Percentiles rank a stretch among this genome's conserved stretches.
Conservation (phyloP, 2,329 filamentous ascomycete genomes). For the Fonsecaea pugnacius region DNA sequence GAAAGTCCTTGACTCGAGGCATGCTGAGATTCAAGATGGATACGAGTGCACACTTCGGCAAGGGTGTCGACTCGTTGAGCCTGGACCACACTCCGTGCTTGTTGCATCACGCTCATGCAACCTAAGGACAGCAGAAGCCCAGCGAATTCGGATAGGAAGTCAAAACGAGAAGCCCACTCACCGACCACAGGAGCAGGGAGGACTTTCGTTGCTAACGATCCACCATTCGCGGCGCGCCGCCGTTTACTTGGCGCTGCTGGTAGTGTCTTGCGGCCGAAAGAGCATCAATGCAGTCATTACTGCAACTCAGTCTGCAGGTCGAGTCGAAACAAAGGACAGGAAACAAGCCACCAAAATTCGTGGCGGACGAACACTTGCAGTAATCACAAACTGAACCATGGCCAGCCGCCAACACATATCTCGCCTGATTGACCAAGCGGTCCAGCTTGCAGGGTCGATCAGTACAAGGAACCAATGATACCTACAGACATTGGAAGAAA, state of each 20-base stretch:
- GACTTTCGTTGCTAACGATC: neutral
- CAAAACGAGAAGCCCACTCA: neutral
- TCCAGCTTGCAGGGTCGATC: slow-evolving; percentile 18
- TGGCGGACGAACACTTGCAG: neutral
- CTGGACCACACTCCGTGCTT: neutral
- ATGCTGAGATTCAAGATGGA: neutral
- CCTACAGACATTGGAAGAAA: neutral
- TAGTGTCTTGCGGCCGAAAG: slow-evolving; percentile 10
- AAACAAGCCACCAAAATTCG: slow-evolving; percentile 4
- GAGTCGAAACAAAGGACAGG: neutral
- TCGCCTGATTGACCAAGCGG: slow-evolving; percentile 3
- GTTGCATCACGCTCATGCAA: slow-evolving; percentile 15
- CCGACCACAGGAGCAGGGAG: neutral
- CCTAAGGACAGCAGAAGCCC: neutral
- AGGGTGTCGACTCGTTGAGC: neutral
- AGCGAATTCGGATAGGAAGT: slow-evolving; percentile 5
- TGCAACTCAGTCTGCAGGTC: neutral
- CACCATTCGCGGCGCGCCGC: neutral
- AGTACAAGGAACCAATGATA: slow-evolving; percentile 15
- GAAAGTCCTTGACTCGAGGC: neutral
- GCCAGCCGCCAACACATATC: slow-evolving; percentile 15
- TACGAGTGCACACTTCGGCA: neutral
- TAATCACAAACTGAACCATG: neutral
- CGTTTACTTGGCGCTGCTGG: neutral
- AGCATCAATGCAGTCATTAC: neutral